A percentile compares a stretch with the other conserved stretches of the same genome.
phyloP scores from a whole-genome alignment of 169 alveolate genomes.

The Theileria parva region DNA sequence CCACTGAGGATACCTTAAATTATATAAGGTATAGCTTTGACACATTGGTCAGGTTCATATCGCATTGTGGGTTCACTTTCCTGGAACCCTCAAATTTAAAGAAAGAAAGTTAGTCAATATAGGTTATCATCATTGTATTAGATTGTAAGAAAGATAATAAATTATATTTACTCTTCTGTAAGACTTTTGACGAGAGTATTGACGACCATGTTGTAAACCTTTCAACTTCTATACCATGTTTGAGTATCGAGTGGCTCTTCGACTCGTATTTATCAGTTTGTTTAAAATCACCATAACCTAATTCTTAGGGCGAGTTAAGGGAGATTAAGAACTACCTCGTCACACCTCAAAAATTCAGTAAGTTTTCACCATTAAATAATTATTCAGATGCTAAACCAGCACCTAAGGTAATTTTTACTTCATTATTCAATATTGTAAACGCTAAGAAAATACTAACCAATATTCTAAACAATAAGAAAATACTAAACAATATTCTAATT shows the following conservation, averaged over 20 bases:
- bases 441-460: too few species aligned
- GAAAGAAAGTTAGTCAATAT: slow-evolving; percentile 3
- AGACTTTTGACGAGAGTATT: slow-evolving; percentile 23
- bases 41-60: slow-evolving; percentile 34
- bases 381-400: not conserved
- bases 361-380: not conserved
- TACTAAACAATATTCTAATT: not conserved
- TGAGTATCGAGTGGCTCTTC: slow-evolving; percentile 50
- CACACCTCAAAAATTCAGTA: slow-evolving; percentile 11
- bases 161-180: slow-evolving; percentile 37
- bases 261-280: slow-evolving; percentile 20
- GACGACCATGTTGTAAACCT: slow-evolving; percentile 28
- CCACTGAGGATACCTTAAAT: not conserved
- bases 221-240: slow-evolving; percentile 31
- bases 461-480: too few species aligned
- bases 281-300: not conserved
- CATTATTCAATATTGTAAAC: not conserved
- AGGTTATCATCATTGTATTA: not conserved
- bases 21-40: slow-evolving; percentile 38
- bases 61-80: slow-evolving; percentile 61
- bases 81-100: not conserved
- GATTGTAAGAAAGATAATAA: slow-evolving; percentile 13
- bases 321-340: slow-evolving; percentile 51
- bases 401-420: not conserved
- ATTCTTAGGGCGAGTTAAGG: slow-evolving; percentile 41